Base-by-base conservation (phyloP, 768 basidiomycete genomes). In the Hericium rajendrae region DNA sequence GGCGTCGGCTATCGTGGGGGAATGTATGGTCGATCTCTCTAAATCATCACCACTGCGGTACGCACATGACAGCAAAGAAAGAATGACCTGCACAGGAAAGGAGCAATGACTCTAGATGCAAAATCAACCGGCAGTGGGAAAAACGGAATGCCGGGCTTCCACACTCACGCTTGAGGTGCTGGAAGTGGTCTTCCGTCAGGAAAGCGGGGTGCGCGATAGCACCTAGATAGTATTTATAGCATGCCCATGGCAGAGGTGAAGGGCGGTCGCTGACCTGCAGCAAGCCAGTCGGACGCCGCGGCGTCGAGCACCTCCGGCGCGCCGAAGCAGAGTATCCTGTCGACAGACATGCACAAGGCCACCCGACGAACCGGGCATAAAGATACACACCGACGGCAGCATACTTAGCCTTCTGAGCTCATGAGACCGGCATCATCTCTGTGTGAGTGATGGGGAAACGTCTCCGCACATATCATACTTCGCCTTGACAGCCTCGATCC, bases 21-120 rank as follows among this genome's bases (percentile, higher is more conserved):
- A 85, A 85, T 0, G 81, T 75, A 1, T 62, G 59, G 64, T 85
- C 84, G 20, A 61, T 71, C 68, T 85, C 83, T 80, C 64, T 6
- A 51, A 28, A 38, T n/a, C 12, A 12, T 39, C 11, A 32, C 10
- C 26, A 16, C 40, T 53, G 43, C 37, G 38, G 43, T 32, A 18
- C 20, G 4, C 16, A 18, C 20, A 9, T 1, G 22, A 38, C 15
- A 9, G 18, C 10, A 13, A 2, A 32, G 9, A 10, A 6, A 4
- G 5, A 4, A 62, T 48, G 53, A 78, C 82, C 82, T 59, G 81
- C 82, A 57, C 80, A 82, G 22, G 79, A 74, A 57, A 84, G 65
- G 2, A 83, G 66, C 9, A 84, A 65, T 0, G 82, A 83, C 15
- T 72, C 83, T 85, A 32, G 2, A 10, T 10, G 32, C 32, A 32